A percentile compares a stretch with the other conserved stretches of the same genome.
Evolutionary conservation across 495 filamentous ascomycete genomes (phyloP).

Genomic region (Hypoxylon perforatum): DNA sequence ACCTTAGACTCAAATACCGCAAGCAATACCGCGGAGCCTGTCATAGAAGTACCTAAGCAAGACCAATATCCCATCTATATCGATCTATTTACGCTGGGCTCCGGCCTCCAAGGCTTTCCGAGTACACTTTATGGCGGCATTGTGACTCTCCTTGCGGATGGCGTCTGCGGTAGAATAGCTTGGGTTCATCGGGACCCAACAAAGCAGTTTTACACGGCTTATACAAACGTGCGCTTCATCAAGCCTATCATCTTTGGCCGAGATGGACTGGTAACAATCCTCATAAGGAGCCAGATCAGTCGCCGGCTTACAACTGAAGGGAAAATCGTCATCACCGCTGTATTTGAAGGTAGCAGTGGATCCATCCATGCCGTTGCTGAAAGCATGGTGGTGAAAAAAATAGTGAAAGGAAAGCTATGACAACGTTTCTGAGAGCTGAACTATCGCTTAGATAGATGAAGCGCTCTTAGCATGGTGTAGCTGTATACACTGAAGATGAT

Average conservation of each 20-base stretch:
- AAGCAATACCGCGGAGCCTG: too few species aligned
- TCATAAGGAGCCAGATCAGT: neutral
- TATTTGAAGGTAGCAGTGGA: neutral
- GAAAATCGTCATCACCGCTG: neutral
- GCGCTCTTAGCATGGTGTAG: too few species aligned
- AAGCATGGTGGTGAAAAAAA: neutral
- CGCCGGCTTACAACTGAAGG: neutral
- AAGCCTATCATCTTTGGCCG: neutral
- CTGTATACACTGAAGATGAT: too few species aligned
- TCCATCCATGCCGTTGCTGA: neutral
- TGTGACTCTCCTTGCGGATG: neutral
- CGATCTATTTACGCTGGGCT: neutral
- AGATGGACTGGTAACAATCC: constrained; percentile 24
- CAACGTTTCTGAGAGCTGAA: too few species aligned
- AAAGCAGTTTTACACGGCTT: neutral
- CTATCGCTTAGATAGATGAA: too few species aligned
- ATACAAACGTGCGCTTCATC: constrained; percentile 5
- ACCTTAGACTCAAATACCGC: too few species aligned
- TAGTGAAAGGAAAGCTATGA: neutral
- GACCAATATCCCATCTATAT: neutral
- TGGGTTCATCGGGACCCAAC: neutral
- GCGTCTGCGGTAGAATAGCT: neutral
- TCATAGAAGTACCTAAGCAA: too few species aligned
- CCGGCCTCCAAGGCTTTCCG: neutral
- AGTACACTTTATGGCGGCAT: neutral